Conservation (phyloP, 2,329 filamentous ascomycete genomes). For the Cercospora janseana region DNA sequence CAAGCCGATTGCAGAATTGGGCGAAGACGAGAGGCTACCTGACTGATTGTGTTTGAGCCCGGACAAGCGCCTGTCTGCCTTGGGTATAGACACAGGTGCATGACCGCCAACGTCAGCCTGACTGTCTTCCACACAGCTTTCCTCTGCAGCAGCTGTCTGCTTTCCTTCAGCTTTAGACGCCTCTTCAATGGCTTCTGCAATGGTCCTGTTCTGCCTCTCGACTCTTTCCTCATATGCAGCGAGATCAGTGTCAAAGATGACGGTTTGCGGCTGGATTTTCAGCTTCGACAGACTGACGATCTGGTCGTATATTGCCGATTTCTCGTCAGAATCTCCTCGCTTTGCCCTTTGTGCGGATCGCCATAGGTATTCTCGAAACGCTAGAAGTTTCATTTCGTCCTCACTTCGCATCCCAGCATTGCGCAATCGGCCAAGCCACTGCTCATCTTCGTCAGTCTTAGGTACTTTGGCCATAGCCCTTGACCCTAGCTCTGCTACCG, state of each 20-base stretch:
- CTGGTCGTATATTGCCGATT: slow-evolving; percentile 54
- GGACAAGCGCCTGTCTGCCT: slow-evolving; percentile 17
- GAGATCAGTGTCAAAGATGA: slow-evolving; percentile 82
- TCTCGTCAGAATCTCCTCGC: slow-evolving; percentile 51
- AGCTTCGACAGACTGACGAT: slow-evolving; percentile 74
- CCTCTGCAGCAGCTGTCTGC: background rate
- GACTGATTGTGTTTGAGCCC: slow-evolving; percentile 28
- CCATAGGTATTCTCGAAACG: slow-evolving; percentile 88
- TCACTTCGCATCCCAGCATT: slow-evolving; percentile 79
- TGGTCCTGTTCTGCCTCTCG: slow-evolving; percentile 54
- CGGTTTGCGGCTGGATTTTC: slow-evolving; percentile 77
- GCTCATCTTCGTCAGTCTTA: slow-evolving; percentile 89
- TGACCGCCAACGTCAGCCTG: slow-evolving; percentile 4
- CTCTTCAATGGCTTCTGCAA: slow-evolving; percentile 85
- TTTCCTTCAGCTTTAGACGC: slow-evolving; percentile 47
- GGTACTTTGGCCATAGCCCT: slow-evolving; percentile 62
- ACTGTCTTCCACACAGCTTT: slow-evolving; percentile 9
- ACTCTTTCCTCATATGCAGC: slow-evolving; percentile 47
- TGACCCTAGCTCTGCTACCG: slow-evolving; percentile 56
- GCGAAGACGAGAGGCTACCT: slow-evolving; percentile 38
- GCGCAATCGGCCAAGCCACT: slow-evolving; percentile 81
- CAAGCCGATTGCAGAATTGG: slow-evolving; percentile 34
- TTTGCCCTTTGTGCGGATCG: slow-evolving; percentile 71
- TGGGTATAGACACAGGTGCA: slow-evolving; percentile 8
- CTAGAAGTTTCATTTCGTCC: slow-evolving; percentile 86